Percentiles rank a stretch among this genome's conserved stretches.
These are phyloP conservation scores for Fusarium xyrophilum DNA, from an alignment of 2,329 filamentous ascomycete genomes.

Conservation along the genomic window DNA sequence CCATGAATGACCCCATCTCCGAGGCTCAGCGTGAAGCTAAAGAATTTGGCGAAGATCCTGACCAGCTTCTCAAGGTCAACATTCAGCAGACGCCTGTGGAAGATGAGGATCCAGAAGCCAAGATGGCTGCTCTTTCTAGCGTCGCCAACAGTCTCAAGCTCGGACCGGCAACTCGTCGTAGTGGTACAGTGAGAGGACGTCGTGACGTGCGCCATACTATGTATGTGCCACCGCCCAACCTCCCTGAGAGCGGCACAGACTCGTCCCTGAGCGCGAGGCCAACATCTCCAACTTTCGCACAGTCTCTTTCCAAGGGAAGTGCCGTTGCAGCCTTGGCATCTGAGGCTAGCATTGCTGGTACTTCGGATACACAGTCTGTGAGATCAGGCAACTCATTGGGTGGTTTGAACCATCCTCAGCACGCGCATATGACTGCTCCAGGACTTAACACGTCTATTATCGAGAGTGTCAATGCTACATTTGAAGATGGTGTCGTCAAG, in stretches of 20 bases:
- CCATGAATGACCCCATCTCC: constrained; percentile 70
- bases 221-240: constrained; percentile 66
- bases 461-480: constrained; percentile 86
- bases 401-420: constrained; percentile 72
- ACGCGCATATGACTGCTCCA: constrained; percentile 79
- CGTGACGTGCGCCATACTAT: constrained; percentile 92
- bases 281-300: constrained; percentile 33
- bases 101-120: constrained; percentile 77
- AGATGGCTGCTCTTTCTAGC: constrained; percentile 75
- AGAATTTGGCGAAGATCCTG: constrained; percentile 62
- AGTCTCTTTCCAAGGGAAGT: constrained; percentile 44
- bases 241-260: constrained; percentile 46
- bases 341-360: constrained; percentile 63
- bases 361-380: constrained; percentile 89
- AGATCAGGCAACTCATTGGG: constrained; percentile 84
- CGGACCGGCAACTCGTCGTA: constrained; percentile 70
- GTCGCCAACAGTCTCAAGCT: constrained; percentile 75
- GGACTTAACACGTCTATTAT: constrained; percentile 90
- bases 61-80: constrained; percentile 78
- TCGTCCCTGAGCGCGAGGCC: constrained; percentile 28
- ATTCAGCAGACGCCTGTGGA: constrained; percentile 80
- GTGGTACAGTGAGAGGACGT: constrained; percentile 82
- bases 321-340: constrained; percentile 66
- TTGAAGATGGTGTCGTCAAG: constrained; percentile 75
- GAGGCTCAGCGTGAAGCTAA: constrained; percentile 71